Evolutionary conservation across 2,329 filamentous ascomycete genomes (phyloP).

Genomic region (Alternaria alternata): DNA sequence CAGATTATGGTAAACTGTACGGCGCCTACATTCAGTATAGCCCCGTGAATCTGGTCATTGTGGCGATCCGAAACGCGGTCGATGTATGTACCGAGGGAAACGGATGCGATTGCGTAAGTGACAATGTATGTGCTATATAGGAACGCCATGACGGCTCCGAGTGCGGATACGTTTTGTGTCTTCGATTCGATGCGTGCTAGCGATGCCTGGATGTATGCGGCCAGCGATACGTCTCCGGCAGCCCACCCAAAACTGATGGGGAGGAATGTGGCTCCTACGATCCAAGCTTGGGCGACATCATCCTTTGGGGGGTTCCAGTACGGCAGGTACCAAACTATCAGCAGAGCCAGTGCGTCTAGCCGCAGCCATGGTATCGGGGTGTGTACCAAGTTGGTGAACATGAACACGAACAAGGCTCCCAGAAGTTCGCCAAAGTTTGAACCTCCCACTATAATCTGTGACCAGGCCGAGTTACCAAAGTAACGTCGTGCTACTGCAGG

Average conservation of each 20-base stretch:
- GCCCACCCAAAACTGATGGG: conserved; percentile 60
- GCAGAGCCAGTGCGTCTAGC: conserved; percentile 56
- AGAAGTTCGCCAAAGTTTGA: conserved; percentile 61
- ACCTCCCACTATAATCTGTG: conserved; percentile 61
- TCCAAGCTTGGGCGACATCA: conserved; percentile 57
- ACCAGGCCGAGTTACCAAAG: conserved; percentile 59
- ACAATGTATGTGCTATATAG: conserved; percentile 61
- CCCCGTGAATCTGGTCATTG: conserved; percentile 51
- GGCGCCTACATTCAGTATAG: conserved; percentile 56
- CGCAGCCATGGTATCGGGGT: conserved; percentile 63
- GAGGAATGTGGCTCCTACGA: conserved; percentile 56
- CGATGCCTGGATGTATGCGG: conserved; percentile 61
- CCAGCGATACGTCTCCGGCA: conserved; percentile 60
- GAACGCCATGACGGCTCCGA: conserved; percentile 62
- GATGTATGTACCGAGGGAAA: conserved; percentile 58
- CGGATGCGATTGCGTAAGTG: conserved; percentile 56
- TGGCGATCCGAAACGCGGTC: conserved; percentile 52
- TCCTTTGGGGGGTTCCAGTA: conserved; percentile 55
- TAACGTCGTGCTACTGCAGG: conserved; percentile 58
- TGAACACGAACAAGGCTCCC: conserved; percentile 59
- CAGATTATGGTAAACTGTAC: conserved; percentile 59
- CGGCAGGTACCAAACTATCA: conserved; percentile 60
- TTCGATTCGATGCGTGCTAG: conserved; percentile 57
- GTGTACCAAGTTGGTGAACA: conserved; percentile 59
- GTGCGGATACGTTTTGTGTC: conserved; percentile 57